Evolutionary conservation across 441 rosid genomes (phyloP), one percentile per base, ranked within the genome.

Genomic region (Populus tomentosa): DNA sequence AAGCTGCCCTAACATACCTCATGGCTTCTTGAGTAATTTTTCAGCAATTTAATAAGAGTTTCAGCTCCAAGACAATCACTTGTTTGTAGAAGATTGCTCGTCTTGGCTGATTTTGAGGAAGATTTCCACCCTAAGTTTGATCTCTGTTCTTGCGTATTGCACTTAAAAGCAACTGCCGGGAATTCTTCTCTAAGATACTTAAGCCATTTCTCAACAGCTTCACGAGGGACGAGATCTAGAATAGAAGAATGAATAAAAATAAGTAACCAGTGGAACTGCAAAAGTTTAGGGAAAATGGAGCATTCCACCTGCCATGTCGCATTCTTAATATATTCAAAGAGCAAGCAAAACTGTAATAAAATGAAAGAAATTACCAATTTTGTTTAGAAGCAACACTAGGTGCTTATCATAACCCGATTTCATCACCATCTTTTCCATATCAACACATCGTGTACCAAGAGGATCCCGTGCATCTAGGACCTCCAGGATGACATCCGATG

Each of bases 11-110:
- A 40, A 66, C 74, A 63, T 83, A 90, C 98, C 92, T 92, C 98
- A 20, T 94, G 91, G 85, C 98, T 94, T 87, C 97, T 96, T 4
- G 98, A 92, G 86, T 94, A 96, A 81, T 91, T 92, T 83, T 94
- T 94, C 78, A 96, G 83, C 85, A 96, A 82, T 77, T 96, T 96
- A 79, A 92, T 84, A 62, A 94, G 98, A 67, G 96, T 91, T 71
- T 92, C 97, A 36, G 98, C 98, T 76, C 98, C 98, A 78, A 96
- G 97, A 84, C 99, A 96, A 77, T 94, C 98, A 81, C 98, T 96
- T 7, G 97, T 94, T 83, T 94, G 98, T 84, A 89, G 83, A 66
- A 87, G 24, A 76, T 80, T 89, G 85, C 90, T 94, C 16, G 96
- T 85, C 82, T 89, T 96, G 35, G 89, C 85, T 62, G 87, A 78